These are phyloP conservation scores for Solanum chacoense DNA, from an alignment of 305 asterid species.

Conservation along the genomic window DNA sequence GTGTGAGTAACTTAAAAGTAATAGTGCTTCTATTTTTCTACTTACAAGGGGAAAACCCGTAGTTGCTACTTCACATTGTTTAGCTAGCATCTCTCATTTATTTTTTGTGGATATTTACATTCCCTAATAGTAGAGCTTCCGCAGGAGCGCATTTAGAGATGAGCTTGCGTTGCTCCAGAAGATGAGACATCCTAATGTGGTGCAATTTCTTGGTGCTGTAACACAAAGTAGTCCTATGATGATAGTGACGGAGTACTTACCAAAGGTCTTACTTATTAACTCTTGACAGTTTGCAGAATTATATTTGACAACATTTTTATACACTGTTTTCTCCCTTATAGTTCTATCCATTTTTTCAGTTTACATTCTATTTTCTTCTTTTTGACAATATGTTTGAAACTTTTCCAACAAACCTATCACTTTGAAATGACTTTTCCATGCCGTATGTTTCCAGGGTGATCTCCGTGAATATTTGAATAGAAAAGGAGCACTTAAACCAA, in stretches of 20 bases:
- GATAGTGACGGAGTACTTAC: slow-evolving; percentile 94
- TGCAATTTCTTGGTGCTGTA: slow-evolving; percentile 94
- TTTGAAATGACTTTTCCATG: not conserved
- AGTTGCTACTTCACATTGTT: not conserved
- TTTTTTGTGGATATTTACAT: not conserved
- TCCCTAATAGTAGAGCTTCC: slow-evolving; percentile 7
- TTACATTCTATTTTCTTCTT: not conserved
- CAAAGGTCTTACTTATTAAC: slow-evolving; percentile 46
- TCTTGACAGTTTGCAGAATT: not conserved
- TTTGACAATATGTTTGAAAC: not conserved
- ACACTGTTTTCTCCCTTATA: not conserved
- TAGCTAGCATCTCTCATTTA: not conserved
- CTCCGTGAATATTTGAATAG: slow-evolving; percentile 53
- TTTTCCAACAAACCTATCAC: not conserved
- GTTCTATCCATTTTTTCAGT: not conserved
- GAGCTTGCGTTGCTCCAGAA: slow-evolving; percentile 92
- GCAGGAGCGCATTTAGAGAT: slow-evolving; percentile 71
- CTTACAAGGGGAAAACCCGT: not conserved
- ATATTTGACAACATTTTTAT: not conserved
- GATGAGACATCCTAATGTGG: slow-evolving; percentile 91
- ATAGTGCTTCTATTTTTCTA: not conserved
- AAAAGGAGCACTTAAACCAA: slow-evolving; percentile 69
- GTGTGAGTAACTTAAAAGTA: slow-evolving; percentile 43
- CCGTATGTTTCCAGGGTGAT: slow-evolving; percentile 48
- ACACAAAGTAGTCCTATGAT: slow-evolving; percentile 97